Conservation (phyloP, 257 asterid species). For the Hygrophila difformis region DNA sequence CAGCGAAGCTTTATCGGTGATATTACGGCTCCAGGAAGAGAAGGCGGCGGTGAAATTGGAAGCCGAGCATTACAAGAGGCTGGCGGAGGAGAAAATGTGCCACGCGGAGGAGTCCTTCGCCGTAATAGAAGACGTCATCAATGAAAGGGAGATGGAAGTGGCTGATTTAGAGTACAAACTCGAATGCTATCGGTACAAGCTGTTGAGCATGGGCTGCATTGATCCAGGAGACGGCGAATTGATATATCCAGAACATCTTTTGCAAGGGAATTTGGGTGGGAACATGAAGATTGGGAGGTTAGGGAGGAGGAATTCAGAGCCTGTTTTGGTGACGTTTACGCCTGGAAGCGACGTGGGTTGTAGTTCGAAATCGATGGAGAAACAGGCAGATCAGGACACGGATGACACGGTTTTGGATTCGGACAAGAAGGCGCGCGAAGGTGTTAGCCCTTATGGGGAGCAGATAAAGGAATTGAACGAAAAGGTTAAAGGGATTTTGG, state of each 20-base stretch:
- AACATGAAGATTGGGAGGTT: constrained; percentile 23
- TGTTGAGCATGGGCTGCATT: constrained; percentile 55
- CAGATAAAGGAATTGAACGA: constrained; percentile 55
- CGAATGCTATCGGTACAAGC: constrained; percentile 58
- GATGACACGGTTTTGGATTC: constrained; percentile 22
- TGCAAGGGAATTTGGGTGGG: constrained; percentile 25
- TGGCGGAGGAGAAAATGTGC: constrained; percentile 78
- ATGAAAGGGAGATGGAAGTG: constrained; percentile 83
- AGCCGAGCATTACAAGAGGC: constrained; percentile 80
- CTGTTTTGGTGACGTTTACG: constrained; percentile 27
- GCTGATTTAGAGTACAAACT: constrained; percentile 70
- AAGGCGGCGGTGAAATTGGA: constrained; percentile 84
- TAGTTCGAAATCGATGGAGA: constrained; percentile 29
- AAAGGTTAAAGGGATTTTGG: constrained; percentile 58
- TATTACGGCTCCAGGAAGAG: constrained; percentile 81
- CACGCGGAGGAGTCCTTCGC: constrained; percentile 81
- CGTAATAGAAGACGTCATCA: constrained; percentile 68
- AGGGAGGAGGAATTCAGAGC: constrained; percentile 62
- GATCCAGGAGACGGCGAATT: constrained; percentile 49
- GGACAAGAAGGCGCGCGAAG: constrained; percentile 34
- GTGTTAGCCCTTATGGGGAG: constrained; percentile 43
- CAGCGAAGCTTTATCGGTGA: constrained; percentile 72
- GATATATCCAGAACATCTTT: constrained; percentile 39
- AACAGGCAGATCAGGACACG: constrained; percentile 22
- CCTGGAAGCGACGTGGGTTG: constrained; percentile 23